Evolutionary conservation across 768 basidiomycete species (phyloP).

Genomic region (Lyophyllum decastes): DNA sequence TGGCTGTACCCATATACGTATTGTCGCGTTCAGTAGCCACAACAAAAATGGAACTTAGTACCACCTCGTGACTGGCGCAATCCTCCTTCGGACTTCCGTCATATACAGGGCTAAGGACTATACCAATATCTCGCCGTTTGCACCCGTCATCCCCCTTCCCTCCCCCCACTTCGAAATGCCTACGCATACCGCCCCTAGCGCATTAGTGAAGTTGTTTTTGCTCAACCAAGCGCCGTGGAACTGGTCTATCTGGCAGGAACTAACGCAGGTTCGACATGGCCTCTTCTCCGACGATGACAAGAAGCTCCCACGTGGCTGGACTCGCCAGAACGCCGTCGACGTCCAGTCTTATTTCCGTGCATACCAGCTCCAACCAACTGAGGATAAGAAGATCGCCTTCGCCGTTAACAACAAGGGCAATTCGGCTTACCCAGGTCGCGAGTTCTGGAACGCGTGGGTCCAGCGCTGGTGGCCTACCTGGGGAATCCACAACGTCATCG

Average conservation of each 20-base stretch:
- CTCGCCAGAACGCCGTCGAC: conserved; percentile 4
- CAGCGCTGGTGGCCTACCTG: conserved; percentile 2
- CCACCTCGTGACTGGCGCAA: no score
- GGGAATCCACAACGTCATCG: conserved; percentile 15
- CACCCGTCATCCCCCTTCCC: no score
- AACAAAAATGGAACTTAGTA: no score
- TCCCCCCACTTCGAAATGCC: no score
- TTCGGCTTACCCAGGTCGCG: conserved; percentile 12
- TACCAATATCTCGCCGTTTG: no score
- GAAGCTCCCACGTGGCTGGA: conserved; percentile 12
- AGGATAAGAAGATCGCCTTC: conserved; percentile 15
- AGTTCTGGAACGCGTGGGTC: conserved; percentile 15
- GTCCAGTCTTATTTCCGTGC: conserved; percentile 17
- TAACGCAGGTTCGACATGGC: not conserved
- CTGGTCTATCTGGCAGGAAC: not conserved
- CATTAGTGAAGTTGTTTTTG: not conserved
- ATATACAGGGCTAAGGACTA: no score
- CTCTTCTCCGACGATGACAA: conserved; percentile 15
- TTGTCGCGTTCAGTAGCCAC: no score
- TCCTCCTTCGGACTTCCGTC: no score
- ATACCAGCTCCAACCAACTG: not conserved
- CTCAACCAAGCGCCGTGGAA: not conserved
- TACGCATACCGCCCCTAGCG: not conserved
- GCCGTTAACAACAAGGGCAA: not conserved
- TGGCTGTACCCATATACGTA: no score